Base-by-base conservation (phyloP, 1,139 yeast species). In the Geotrichum restrictum region DNA sequence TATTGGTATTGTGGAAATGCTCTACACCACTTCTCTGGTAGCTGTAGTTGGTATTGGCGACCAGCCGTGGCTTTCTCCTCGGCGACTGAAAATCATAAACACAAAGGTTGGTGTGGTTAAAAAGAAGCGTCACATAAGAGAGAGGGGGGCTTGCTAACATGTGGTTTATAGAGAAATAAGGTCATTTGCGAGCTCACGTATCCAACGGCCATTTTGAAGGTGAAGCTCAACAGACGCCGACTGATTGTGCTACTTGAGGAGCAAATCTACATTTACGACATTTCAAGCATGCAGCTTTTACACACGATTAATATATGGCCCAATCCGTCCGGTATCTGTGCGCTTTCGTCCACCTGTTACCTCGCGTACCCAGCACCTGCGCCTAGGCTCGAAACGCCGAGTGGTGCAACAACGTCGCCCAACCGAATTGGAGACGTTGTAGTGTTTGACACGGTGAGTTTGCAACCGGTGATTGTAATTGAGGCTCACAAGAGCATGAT, bases 401-500 rank as follows among this genome's bases (percentile, higher is more conserved):
- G 60, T 5, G 55, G 59, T 13, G 49, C 55, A 18, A 45, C 44
- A n/a, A 49, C 60, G 10, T 59, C 65, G 0, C 66, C 68, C 11
- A 61, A 60, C 31, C 58, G 79, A 43, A 80, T 85, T 19, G 98
- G 98, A 0, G 98, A 93, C 66, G 94, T 91, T 18, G 85, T 89
- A 6, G 78, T 93, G n/a, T 91, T 88, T 67, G 88, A 93, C 64
- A 79, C 91, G 36, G 73, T 78, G 46, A 75, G 86, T 0, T 67
- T 91, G 53, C 95, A 88, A 62, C 98, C 98, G 0, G 72, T 87
- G 19, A 84, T 88, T 56, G 96, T 91, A 1, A 83, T 93, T 38
- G 96, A 88, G 63, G 98, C 98, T 0, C 98, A 93, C 67, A 88
- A 88, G 63, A 83, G 95, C 1, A 80, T 86, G n/a, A 73, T 93